phyloP scores from a whole-genome alignment of 805 yeast genomes.

The Sugiyamaella smithiae region DNA sequence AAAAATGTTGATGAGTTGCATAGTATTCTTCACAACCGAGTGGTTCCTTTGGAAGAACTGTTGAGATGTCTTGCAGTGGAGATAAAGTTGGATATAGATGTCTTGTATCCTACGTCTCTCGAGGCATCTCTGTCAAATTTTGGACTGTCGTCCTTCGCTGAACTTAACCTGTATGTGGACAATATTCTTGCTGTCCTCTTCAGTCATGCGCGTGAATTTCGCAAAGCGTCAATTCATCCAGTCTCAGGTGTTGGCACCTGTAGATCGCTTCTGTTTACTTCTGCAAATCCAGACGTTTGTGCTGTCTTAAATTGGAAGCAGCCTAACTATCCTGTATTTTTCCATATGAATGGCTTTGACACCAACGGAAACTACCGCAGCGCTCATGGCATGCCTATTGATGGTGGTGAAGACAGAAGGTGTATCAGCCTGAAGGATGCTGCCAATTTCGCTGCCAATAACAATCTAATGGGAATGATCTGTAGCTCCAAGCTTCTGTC shows the following conservation, averaged over 20 bases:
- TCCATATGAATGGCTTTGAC: conserved; percentile 55
- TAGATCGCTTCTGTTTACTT: conserved; percentile 77
- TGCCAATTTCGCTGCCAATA: conserved; percentile 70
- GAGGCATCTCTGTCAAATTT: conserved; percentile 32
- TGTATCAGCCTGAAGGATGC: conserved; percentile 75
- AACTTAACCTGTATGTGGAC: conserved; percentile 75
- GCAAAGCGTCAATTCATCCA: conserved; percentile 20
- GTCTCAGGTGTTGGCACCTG: conserved; percentile 34
- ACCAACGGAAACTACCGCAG: conserved; percentile 22
- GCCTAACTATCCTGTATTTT: conserved; percentile 94
- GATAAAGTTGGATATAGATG: conserved; percentile 69
- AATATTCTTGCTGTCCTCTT: conserved; percentile 67
- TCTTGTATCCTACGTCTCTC: conserved; percentile 60
- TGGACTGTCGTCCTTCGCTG: conserved; percentile 38
- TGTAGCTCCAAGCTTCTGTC: conserved; percentile 67
- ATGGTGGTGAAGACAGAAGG: conserved; percentile 31
- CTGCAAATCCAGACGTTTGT: conserved; percentile 86
- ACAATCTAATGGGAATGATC: conserved; percentile 82
- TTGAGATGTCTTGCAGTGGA: conserved; percentile 53
- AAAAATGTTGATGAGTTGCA: conserved; percentile 37
- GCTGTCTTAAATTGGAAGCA: conserved; percentile 97
- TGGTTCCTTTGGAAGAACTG: conserved; percentile 59
- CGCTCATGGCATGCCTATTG: conserved; percentile 31
- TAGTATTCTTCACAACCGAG: conserved; percentile 45
- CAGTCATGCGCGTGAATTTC: conserved; percentile 58